Conservation (phyloP, 306 rosid genomes). For the Potentilla sterilis region DNA sequence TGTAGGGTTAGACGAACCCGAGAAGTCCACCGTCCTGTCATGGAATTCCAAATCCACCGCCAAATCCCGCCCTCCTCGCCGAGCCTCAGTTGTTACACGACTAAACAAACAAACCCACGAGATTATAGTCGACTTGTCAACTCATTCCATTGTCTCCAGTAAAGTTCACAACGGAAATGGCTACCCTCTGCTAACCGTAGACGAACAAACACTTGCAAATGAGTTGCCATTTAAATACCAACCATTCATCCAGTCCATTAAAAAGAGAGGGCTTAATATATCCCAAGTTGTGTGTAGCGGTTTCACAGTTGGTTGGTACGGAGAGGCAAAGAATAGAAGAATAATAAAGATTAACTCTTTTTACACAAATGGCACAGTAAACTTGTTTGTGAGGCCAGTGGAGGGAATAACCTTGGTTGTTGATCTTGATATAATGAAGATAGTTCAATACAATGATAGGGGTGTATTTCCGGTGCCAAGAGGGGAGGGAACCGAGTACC, state of each 20-base stretch:
- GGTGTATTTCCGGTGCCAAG: conserved; percentile 31
- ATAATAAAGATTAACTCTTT: conserved; percentile 20
- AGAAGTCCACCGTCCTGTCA: conserved; percentile 38
- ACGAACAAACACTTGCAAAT: background rate
- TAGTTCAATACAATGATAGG: conserved; percentile 30
- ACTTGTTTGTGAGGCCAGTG: conserved; percentile 34
- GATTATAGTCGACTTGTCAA: conserved; percentile 16
- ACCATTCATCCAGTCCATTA: conserved; percentile 27
- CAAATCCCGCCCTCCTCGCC: conserved; percentile 34
- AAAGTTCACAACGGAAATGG: conserved; percentile 11
- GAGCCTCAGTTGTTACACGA: conserved; percentile 43
- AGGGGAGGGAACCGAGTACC: conserved; percentile 34
- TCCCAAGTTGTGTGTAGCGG: conserved; percentile 29
- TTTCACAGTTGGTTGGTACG: conserved; percentile 40
- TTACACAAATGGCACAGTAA: conserved; percentile 30
- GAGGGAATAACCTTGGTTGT: conserved; percentile 39
- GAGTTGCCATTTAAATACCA: conserved; percentile 22
- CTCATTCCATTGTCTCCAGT: conserved; percentile 9
- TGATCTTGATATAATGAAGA: conserved; percentile 39
- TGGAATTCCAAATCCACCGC: conserved; percentile 37
- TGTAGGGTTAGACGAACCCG: conserved; percentile 55
- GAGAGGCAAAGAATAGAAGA: conserved; percentile 21
- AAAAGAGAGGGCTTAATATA: conserved; percentile 33
- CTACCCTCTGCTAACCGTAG: conserved; percentile 13
- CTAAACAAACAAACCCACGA: conserved; percentile 29